Percentiles rank a stretch among this genome's conserved stretches.
Conservation (phyloP, 441 rosid species). For the Aquilaria agallochum region DNA sequence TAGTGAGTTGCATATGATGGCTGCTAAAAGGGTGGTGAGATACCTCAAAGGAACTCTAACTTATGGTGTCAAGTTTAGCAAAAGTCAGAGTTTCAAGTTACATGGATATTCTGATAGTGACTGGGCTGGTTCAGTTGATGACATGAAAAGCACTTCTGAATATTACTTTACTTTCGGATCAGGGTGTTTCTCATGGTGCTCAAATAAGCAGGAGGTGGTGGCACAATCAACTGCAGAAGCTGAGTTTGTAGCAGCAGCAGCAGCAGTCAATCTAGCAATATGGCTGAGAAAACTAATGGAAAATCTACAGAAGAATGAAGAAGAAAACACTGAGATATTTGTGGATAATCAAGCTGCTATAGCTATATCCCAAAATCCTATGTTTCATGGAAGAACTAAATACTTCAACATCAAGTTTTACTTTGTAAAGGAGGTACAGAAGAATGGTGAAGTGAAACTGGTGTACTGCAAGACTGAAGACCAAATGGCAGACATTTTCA, state of each 20-base stretch:
- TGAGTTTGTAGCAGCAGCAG: neutral
- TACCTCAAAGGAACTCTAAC: neutral
- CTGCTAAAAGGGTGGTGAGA: neutral
- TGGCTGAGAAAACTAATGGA: neutral
- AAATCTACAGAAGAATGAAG: neutral
- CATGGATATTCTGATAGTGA: too few relatives aligned
- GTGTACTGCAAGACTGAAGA: neutral
- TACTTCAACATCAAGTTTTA: neutral
- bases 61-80: neutral
- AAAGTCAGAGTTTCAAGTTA: neutral
- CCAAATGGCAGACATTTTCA: neutral
- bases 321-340: neutral
- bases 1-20: neutral
- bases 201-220: neutral
- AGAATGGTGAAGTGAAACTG: neutral
- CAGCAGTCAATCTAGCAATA: neutral
- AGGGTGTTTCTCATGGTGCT: neutral
- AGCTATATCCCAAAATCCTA: neutral
- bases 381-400: neutral
- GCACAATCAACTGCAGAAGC: slow-evolving; percentile 4
- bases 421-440: neutral
- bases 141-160: too few relatives aligned
- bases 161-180: neutral
- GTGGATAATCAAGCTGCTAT: neutral
- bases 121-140: too few relatives aligned